These are phyloP conservation scores for Chaetomium olivaceum DNA, from an alignment of 2,329 filamentous ascomycete genomes.

Conservation along the genomic window DNA sequence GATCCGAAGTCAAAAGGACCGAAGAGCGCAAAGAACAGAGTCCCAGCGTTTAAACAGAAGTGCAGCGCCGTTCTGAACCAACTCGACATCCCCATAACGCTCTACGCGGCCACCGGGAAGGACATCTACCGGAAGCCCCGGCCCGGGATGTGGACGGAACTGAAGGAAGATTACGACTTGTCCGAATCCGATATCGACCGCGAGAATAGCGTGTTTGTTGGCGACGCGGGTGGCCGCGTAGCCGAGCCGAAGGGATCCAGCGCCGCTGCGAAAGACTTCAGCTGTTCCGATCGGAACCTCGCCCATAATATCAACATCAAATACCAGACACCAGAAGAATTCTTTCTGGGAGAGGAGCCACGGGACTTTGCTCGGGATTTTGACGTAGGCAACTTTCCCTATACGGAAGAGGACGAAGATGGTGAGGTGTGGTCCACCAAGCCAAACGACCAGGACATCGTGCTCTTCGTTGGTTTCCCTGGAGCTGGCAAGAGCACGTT, in stretches of 20 bases:
- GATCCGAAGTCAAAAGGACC: conserved; percentile 66
- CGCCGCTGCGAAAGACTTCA: conserved; percentile 56
- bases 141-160: conserved; percentile 78
- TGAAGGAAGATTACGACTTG: conserved; percentile 61
- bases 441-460: conserved; percentile 67
- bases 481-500: conserved; percentile 92
- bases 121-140: conserved; percentile 87
- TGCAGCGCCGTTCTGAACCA: conserved; percentile 66
- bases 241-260: conserved; percentile 42
- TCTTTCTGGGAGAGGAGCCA: conserved; percentile 70
- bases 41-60: conserved; percentile 82
- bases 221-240: conserved; percentile 73
- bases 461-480: conserved; percentile 86
- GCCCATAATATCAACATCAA: conserved; percentile 78
- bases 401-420: conserved; percentile 37
- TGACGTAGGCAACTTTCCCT: conserved; percentile 62
- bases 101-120: conserved; percentile 84
- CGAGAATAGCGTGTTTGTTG: conserved; percentile 76
- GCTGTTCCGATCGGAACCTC: conserved; percentile 73
- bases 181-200: conserved; percentile 64
- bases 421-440: conserved; percentile 54
- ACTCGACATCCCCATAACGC: conserved; percentile 71
- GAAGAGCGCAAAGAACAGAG: conserved; percentile 67
- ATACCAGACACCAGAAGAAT: conserved; percentile 90
- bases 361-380: conserved; percentile 70